phyloP scores from a whole-genome alignment of 192 early-diverging fungal genomes.

The Funneliformis mosseae region DNA sequence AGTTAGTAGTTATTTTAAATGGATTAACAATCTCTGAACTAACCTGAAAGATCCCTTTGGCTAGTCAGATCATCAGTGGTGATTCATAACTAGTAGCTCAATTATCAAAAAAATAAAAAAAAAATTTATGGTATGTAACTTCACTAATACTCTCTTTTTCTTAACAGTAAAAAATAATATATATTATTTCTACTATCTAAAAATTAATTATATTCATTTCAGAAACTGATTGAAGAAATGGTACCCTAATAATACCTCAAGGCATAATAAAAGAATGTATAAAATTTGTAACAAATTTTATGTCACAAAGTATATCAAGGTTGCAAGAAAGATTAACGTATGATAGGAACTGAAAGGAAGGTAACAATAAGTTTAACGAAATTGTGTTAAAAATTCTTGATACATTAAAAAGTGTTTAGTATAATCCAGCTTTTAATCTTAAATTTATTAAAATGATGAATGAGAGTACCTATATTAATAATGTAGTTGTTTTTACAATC shows the following conservation, averaged over 20 bases:
- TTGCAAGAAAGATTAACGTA: neutral
- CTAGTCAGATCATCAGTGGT: neutral
- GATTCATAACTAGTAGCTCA: neutral
- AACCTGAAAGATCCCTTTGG: neutral
- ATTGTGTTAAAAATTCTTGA: neutral
- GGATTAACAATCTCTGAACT: neutral
- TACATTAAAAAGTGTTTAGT: constrained; percentile 9
- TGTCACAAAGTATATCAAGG: neutral
- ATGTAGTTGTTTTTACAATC: constrained; percentile 2
- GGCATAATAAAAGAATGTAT: neutral
- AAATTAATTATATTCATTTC: neutral
- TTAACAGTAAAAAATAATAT: neutral
- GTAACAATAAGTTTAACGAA: neutral
- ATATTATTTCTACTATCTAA: neutral
- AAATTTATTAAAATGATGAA: constrained; percentile 1
- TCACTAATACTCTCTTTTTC: no score
- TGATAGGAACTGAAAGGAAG: neutral
- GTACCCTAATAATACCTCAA: neutral
- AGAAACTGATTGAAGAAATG: neutral
- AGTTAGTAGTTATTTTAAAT: constrained; percentile 8
- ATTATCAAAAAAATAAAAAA: constrained; percentile 20
- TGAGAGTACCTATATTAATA: constrained; percentile 11
- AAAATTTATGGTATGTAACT: neutral
- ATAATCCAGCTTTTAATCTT: neutral
- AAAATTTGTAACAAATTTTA: constrained; percentile 11